Percentiles rank a stretch among this genome's conserved stretches.
Evolutionary conservation across 2,329 filamentous ascomycete genomes (phyloP).

Genomic region (Alternaria hordeiaustralica): DNA sequence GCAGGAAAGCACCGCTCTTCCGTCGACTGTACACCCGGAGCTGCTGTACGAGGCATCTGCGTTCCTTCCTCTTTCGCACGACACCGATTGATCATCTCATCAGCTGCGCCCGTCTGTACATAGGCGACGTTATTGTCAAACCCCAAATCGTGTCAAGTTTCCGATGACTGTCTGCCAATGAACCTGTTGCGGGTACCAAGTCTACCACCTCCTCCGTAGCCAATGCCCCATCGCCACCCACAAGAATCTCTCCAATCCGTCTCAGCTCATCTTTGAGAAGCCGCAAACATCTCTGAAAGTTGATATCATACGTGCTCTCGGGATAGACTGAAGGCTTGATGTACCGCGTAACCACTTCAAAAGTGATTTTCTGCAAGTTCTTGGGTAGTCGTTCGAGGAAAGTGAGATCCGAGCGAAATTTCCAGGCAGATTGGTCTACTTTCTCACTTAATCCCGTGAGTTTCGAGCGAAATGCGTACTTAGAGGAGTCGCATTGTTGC

Average conservation of each 20-base stretch:
- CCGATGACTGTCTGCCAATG: background rate
- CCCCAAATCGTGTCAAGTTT: background rate
- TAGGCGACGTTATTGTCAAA: background rate
- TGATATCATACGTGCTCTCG: background rate
- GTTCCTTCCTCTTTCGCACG: background rate
- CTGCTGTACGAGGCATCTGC: background rate
- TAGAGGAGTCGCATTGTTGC: background rate
- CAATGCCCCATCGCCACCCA: background rate
- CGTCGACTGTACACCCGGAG: background rate
- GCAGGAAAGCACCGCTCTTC: background rate
- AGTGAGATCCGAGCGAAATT: background rate
- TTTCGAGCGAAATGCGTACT: background rate
- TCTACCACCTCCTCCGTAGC: background rate
- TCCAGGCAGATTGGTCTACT: background rate
- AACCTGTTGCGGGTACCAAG: background rate
- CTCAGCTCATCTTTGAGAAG: background rate
- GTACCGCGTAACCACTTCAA: background rate
- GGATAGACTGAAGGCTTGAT: background rate
- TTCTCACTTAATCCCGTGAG: background rate
- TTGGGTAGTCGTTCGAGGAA: background rate
- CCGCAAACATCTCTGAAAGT: background rate
- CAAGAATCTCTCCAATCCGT: background rate
- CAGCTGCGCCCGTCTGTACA: background rate
- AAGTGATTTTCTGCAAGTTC: background rate
- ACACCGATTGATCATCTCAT: background rate